Conservation (phyloP, 306 rosid species). For the Sechiopsis laciniata region DNA sequence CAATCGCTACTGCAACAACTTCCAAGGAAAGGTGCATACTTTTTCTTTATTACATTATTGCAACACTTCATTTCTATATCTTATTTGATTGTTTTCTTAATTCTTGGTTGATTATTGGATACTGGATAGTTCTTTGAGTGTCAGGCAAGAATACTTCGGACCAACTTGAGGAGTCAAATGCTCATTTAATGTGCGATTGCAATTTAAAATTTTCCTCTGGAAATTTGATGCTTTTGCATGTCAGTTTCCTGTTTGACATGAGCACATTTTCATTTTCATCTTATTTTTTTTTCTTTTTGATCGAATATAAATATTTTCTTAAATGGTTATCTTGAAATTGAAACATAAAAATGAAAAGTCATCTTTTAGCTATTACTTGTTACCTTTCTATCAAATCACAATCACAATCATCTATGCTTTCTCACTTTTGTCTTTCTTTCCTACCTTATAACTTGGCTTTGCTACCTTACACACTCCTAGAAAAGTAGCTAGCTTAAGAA, state of each 20-base stretch:
- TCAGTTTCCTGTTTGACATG: not conserved
- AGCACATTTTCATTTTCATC: not conserved
- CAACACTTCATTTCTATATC: not conserved
- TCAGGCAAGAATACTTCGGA: not conserved
- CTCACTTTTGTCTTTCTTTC: too few relatives aligned
- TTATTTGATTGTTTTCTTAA: not conserved
- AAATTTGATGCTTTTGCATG: slow-evolving; percentile 1
- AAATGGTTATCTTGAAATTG: not conserved
- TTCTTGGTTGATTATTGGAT: not conserved
- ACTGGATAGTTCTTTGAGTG: not conserved
- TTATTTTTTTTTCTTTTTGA: not conserved
- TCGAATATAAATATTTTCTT: not conserved
- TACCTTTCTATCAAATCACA: not conserved
- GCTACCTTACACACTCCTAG: not conserved
- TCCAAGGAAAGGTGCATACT: slow-evolving; percentile 74
- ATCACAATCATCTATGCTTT: not conserved
- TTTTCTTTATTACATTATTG: slow-evolving; percentile 24
- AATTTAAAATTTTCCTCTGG: not conserved
- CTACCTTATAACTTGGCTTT: too few relatives aligned
- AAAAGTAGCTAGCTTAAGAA: not conserved
- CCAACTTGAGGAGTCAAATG: not conserved
- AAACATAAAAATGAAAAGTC: not conserved
- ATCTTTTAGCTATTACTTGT: not conserved
- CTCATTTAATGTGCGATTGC: not conserved
- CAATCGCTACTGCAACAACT: slow-evolving; percentile 65